Conservation (phyloP, 306 rosid species). For the Trichosanthes truncata region DNA sequence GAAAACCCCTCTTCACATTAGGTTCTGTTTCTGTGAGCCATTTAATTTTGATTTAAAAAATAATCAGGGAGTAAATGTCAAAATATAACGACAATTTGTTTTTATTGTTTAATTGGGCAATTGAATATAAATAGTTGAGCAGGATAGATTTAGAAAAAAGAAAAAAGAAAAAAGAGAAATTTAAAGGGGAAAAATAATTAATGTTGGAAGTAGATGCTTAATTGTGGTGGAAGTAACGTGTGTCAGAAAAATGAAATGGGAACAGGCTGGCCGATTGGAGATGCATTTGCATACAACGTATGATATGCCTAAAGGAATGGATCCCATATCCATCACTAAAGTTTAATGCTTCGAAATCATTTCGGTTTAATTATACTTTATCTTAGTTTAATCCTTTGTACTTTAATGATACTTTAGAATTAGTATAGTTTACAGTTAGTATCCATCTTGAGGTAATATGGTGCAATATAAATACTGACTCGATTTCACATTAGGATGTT, state of each 20-base stretch:
- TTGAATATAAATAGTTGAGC: no score
- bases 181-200: not conserved
- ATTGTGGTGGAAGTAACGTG: conserved; percentile 1
- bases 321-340: not conserved
- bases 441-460: no score
- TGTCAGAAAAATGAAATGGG: not conserved
- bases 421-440: no score
- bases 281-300: not conserved
- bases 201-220: not conserved
- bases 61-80: not conserved
- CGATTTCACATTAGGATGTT: no score
- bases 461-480: no score
- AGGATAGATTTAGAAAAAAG: no score
- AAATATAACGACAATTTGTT: not conserved
- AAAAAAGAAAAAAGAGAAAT: no score
- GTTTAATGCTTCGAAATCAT: not conserved
- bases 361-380: not conserved
- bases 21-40: not conserved
- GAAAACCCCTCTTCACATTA: not conserved
- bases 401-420: no score
- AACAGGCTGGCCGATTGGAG: not conserved
- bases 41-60: not conserved
- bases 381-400: not conserved
- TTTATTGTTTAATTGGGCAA: not conserved
- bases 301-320: not conserved